A percentile compares a stretch with the other conserved stretches of the same genome.
Evolutionary conservation across 495 filamentous ascomycete genomes (phyloP).

Genomic region (Trichoderma asperelloides): DNA sequence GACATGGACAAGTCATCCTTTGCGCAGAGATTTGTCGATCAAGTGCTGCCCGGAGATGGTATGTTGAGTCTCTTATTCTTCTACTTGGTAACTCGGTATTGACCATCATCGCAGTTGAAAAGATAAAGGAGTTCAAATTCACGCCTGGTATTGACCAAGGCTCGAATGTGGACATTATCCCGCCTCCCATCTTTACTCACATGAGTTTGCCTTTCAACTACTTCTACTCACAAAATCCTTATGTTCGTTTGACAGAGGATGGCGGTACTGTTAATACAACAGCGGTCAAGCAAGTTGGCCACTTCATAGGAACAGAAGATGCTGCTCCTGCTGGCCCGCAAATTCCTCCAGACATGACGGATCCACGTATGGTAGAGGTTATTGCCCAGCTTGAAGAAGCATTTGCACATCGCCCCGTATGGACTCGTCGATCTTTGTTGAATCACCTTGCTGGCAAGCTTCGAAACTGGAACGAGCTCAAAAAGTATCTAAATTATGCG

Average conservation of each 20-base stretch:
- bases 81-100: conserved; percentile 1
- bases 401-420: conserved; percentile 69
- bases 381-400: conserved; percentile 49
- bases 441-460: conserved; percentile 52
- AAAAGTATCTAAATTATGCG: conserved; percentile 61
- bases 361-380: conserved; percentile 45
- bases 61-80: conserved; percentile 15
- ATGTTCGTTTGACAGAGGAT: conserved; percentile 28
- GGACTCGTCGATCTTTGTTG: conserved; percentile 70
- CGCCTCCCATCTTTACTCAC: conserved; percentile 66
- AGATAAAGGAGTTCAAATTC: conserved; percentile 67
- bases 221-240: conserved; percentile 44
- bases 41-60: conserved; percentile 58
- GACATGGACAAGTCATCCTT: conserved; percentile 53
- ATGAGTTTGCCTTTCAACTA: conserved; percentile 62
- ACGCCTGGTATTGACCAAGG: conserved; percentile 51
- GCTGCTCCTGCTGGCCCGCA: conserved; percentile 29
- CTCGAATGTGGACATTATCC: conserved; percentile 59
- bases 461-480: conserved; percentile 41
- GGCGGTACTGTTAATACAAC: conserved; percentile 22
- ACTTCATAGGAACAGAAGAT: conserved; percentile 53
- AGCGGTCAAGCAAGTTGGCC: conserved; percentile 42
- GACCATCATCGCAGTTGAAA: conserved; percentile 38
- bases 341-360: conserved; percentile 32
- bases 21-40: conserved; percentile 53